These are phyloP conservation scores for Talaromyces adpressus DNA, from an alignment of 495 filamentous ascomycete genomes.

Conservation along the genomic window DNA sequence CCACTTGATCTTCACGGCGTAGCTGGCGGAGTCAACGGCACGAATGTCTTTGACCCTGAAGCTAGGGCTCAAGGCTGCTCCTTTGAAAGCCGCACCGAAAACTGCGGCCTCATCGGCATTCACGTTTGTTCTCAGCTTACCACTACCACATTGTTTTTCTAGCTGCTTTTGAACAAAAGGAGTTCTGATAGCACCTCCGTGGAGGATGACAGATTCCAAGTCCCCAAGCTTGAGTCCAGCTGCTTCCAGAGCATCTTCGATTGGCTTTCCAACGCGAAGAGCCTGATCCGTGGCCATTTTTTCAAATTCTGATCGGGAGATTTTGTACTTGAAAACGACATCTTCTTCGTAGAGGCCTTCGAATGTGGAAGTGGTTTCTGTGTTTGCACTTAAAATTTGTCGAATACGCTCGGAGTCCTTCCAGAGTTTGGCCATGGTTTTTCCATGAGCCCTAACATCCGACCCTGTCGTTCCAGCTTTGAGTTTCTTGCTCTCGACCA, in stretches of 20 bases:
- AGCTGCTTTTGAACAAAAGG: slow-evolving; percentile 91
- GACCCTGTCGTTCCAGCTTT: slow-evolving; percentile 56
- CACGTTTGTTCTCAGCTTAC: slow-evolving; percentile 86
- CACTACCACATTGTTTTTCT: slow-evolving; percentile 63
- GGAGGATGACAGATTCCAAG: slow-evolving; percentile 85
- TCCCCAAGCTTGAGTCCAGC: slow-evolving; percentile 69
- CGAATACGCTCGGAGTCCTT: slow-evolving; percentile 85
- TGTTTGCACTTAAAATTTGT: slow-evolving; percentile 90
- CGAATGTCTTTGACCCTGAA: slow-evolving; percentile 98
- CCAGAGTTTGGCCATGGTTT: slow-evolving; percentile 78
- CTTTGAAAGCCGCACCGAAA: slow-evolving; percentile 94
- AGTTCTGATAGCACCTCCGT: slow-evolving; percentile 84
- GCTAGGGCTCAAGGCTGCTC: slow-evolving; percentile 79
- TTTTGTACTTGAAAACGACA: slow-evolving; percentile 86
- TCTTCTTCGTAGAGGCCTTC: slow-evolving; percentile 82
- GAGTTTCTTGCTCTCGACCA: slow-evolving; percentile 62
- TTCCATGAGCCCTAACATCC: slow-evolving; percentile 66
- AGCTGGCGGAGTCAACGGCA: slow-evolving; percentile 63
- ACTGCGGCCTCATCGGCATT: slow-evolving; percentile 97
- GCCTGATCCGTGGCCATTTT: slow-evolving; percentile 63
- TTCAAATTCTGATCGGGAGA: slow-evolving; percentile 78
- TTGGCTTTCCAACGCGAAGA: slow-evolving; percentile 57
- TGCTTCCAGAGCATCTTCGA: slow-evolving; percentile 65
- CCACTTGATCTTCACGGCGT: slow-evolving; percentile 68
- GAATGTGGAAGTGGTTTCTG: slow-evolving; percentile 69